Conservation (phyloP, 495 filamentous ascomycete species). For the Annulohypoxylon stygium region DNA sequence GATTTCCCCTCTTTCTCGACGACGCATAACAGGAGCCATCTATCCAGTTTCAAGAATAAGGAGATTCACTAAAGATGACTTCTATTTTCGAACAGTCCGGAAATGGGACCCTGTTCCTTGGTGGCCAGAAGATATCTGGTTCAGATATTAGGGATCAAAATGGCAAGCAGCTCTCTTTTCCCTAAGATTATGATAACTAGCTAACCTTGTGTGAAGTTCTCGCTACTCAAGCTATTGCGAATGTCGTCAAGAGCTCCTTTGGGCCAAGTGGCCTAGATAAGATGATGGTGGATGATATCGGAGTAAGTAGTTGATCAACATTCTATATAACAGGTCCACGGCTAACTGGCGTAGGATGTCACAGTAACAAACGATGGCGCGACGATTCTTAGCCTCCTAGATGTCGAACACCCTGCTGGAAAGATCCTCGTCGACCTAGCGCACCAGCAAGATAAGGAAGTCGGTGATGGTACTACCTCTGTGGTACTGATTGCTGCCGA, state of each 20-base stretch:
- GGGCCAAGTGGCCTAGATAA: slow-evolving; percentile 97
- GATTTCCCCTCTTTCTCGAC: slow-evolving; percentile 8
- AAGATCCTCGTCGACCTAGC: slow-evolving; percentile 98
- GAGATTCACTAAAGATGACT: slow-evolving; percentile 69
- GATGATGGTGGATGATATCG: slow-evolving; percentile 99
- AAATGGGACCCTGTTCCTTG: slow-evolving; percentile 92
- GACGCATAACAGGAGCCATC: slow-evolving; percentile 6
- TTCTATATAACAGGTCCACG: slow-evolving; percentile 18
- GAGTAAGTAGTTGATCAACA: slow-evolving; percentile 67
- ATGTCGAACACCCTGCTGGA: slow-evolving; percentile 97
- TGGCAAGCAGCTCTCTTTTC: slow-evolving; percentile 66
- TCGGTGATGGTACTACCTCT: slow-evolving; percentile 97
- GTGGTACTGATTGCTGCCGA: slow-evolving; percentile 98
- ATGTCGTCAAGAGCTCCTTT: slow-evolving; percentile 99
- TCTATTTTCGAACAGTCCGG: slow-evolving; percentile 90
- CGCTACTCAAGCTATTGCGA: slow-evolving; percentile 96
- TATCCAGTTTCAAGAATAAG: background rate
- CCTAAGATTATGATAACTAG: slow-evolving; percentile 5
- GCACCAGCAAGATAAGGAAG: slow-evolving; percentile 98
- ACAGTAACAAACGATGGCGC: slow-evolving; percentile 99
- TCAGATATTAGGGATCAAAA: slow-evolving; percentile 96
- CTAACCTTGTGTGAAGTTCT: slow-evolving; percentile 70
- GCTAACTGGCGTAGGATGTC: slow-evolving; percentile 76
- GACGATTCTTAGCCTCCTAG: slow-evolving; percentile 93
- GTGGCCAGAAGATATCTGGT: slow-evolving; percentile 94